These are phyloP conservation scores for Pythium scleroteichum DNA, from an alignment of 352 stramenopile species.

Conservation along the genomic window DNA sequence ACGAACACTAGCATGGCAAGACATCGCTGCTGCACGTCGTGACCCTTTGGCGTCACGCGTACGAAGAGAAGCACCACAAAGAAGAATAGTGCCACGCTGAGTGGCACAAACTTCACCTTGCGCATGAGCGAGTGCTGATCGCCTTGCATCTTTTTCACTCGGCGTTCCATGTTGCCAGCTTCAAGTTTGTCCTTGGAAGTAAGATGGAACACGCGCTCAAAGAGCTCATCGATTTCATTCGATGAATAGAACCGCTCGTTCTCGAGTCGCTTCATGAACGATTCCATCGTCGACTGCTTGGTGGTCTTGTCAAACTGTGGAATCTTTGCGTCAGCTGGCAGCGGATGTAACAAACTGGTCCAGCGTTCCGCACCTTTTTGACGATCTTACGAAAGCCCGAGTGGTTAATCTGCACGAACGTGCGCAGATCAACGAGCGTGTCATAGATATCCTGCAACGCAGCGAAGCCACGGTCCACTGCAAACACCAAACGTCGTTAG, in stretches of 20 bases:
- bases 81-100: slow-evolving; percentile 65
- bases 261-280: slow-evolving; percentile 82
- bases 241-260: slow-evolving; percentile 80
- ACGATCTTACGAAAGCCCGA: slow-evolving; percentile 93
- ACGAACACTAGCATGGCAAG: slow-evolving; percentile 91
- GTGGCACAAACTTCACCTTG: slow-evolving; percentile 84
- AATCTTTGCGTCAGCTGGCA: neutral
- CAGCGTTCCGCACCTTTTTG: slow-evolving; percentile 69
- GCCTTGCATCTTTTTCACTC: slow-evolving; percentile 78
- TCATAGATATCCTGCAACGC: slow-evolving; percentile 90
- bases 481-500: neutral
- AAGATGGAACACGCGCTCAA: slow-evolving; percentile 77
- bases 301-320: slow-evolving; percentile 90
- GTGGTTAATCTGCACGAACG: slow-evolving; percentile 91
- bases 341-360: neutral
- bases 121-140: slow-evolving; percentile 83
- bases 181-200: slow-evolving; percentile 89
- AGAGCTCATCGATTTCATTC: slow-evolving; percentile 73
- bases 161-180: slow-evolving; percentile 85
- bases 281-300: slow-evolving; percentile 60
- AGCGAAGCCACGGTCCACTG: slow-evolving; percentile 70
- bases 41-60: slow-evolving; percentile 71
- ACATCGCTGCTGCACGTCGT: slow-evolving; percentile 83
- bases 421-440: slow-evolving; percentile 86
- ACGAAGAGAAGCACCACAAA: slow-evolving; percentile 78